A percentile compares a stretch with the other conserved stretches of the same genome.
Evolutionary conservation across 1,139 yeast species (phyloP).

Genomic region (Dujonia santamariae): DNA sequence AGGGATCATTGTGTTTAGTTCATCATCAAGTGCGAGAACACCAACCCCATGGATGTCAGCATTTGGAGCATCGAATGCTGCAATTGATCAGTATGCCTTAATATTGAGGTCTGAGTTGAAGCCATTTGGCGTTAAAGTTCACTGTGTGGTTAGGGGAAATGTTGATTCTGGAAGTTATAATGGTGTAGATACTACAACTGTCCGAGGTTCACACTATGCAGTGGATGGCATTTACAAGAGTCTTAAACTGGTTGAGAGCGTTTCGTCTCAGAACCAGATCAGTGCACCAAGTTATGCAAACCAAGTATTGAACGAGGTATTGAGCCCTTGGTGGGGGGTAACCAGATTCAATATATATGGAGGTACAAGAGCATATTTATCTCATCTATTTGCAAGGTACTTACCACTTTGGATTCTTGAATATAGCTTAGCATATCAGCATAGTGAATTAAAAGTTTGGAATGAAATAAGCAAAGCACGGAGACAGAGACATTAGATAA

Average conservation of each 20-base stretch:
- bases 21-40: conserved; percentile 33
- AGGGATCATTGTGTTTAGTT: conserved; percentile 37
- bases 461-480: too few relatives aligned
- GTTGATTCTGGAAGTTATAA: conserved; percentile 35
- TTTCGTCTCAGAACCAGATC: conserved; percentile 23
- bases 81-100: conserved; percentile 26
- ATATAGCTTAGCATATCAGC: conserved; percentile 22
- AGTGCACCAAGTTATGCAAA: conserved; percentile 29
- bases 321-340: conserved; percentile 17
- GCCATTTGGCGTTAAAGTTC: conserved; percentile 37
- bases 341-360: conserved; percentile 32
- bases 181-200: conserved; percentile 7
- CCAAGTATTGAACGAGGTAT: conserved; percentile 24
- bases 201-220: conserved; percentile 21
- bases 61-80: conserved; percentile 35
- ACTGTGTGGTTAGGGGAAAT: conserved; percentile 39
- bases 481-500: too few relatives aligned
- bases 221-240: conserved; percentile 31
- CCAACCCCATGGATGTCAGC: conserved; percentile 34
- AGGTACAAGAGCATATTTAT: conserved; percentile 21
- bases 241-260: conserved; percentile 17
- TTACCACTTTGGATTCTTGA: conserved; percentile 32
- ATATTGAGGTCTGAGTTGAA: conserved; percentile 21
- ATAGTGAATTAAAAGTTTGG: conserved; percentile 29
- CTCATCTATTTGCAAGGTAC: conserved; percentile 21